Evolutionary conservation across 805 yeast genomes (phyloP), one percentile per base, ranked within the genome.

Genomic region (Cyberlindnera samutprakarnensis): DNA sequence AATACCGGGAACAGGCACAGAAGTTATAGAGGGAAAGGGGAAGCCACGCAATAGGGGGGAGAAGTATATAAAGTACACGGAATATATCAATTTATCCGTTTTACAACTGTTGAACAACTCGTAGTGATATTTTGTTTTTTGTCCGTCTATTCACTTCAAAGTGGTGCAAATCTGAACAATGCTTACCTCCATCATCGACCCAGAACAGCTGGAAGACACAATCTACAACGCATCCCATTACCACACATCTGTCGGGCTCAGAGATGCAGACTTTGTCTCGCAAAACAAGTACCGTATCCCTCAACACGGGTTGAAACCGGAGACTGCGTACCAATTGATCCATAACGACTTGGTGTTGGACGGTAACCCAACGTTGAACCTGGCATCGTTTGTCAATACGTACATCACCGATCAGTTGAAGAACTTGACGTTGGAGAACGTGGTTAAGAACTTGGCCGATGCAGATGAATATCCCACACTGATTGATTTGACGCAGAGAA

Each of bases 391-490:
- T 53, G 96, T 87, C 42, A 84, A 83, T 59, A 87, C 95, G 7
- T 69, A 64, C 42, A 51, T 78, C 15, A 74, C 74, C 33, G 70
- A 64, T n/a, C 56, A 57, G 14, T 74, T 79, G 4, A 57, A 59
- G 14, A 62, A 64, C 41, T 66, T 87, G 43, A 69, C 78, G 34
- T 28, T 54, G 17, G 88, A 83, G 54, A 87, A 87, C 55, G 47
- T 86, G 38, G 78, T 83, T 44, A 87, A 88, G 66, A 87, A 87
- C 57, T 64, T 87, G 49, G 95, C 96, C 7, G 96, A 87, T 57
- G 79, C 80, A 46, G 96, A 88, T 54, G 96, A 87, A 64, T 87
- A 87, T 55, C 96, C 96, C 8, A 80, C 87, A 29, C 56, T 87
- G 54, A 64, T 83, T 47, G 90, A 80, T 36, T 51, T 84, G 38